Conservation (phyloP, 495 filamentous ascomycete species). For the Oidiodendron maius region DNA sequence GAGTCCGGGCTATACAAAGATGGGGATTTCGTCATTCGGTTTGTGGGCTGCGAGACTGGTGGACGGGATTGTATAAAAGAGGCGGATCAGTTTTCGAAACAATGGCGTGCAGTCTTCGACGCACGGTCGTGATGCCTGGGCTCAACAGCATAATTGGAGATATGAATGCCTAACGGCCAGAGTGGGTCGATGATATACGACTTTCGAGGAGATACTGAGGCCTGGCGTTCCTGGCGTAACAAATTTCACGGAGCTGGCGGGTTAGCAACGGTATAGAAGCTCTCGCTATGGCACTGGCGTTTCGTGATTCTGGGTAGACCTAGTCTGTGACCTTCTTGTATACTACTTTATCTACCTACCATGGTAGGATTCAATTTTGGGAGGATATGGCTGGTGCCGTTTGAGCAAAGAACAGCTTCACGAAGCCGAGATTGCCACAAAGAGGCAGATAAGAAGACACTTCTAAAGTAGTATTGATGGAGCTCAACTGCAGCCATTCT, state of each 20-base stretch:
- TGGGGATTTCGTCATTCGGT: constrained; percentile 80
- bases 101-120: constrained; percentile 38
- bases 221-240: constrained; percentile 17
- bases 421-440: too few relatives aligned
- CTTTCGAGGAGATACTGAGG: constrained; percentile 5
- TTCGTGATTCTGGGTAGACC: constrained; percentile 12
- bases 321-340: constrained; percentile 12
- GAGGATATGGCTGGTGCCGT: too few relatives aligned
- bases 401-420: too few relatives aligned
- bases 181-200: constrained; percentile 21
- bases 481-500: too few relatives aligned
- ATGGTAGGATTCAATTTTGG: too few relatives aligned
- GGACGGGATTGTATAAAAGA: constrained; percentile 65
- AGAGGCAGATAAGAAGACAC: too few relatives aligned
- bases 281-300: constrained; percentile 16
- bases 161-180: neutral
- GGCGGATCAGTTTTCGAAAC: constrained; percentile 36
- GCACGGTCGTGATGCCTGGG: constrained; percentile 1
- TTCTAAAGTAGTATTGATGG: too few relatives aligned
- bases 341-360: constrained; percentile 19
- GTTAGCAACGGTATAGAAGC: constrained; percentile 11
- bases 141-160: neutral
- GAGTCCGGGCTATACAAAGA: constrained; percentile 57
- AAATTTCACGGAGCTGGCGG: constrained; percentile 4
- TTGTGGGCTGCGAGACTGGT: constrained; percentile 61